Evolutionary conservation across 225 moss, liverwort and hornwort species (phyloP), one percentile per base, ranked within the genome.

Genomic region (Neckera pumila): DNA sequence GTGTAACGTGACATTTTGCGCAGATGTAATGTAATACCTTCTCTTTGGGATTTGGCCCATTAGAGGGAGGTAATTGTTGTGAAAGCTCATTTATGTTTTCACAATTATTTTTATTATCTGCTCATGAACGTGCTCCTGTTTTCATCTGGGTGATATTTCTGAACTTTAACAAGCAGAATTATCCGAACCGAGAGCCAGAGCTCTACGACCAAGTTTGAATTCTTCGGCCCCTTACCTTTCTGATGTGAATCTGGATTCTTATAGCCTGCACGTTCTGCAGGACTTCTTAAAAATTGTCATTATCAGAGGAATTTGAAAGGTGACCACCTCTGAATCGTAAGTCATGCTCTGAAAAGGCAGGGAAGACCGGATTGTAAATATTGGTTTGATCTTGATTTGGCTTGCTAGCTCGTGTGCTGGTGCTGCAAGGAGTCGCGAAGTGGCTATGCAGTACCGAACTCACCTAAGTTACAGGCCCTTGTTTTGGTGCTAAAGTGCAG

Each of bases 1-100:
- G 79, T 92, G 91, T 88, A 92, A 89, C 85, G 61, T 86, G 85
- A 93, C 65, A 80, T 86, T 86, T 83, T 90, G 70, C 72, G 88
- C 87, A 93, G 89, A 47, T 47, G 56, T 79, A 87, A 79, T 87
- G 90, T 69, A 89, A 57, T 63, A 84, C 58, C 73, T 87, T 83
- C 76, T 86, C 85, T 82, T 62, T 80, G 89, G 89, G 79, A 76
- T 91, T 90, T 90, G 82, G 57, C 88, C 88, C 90, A 79, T 38
- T 66, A 85, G 78, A 76, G 85, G 49, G 63, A 79, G 71, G 76
- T 43, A 51, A 25, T 49, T 83, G 67, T 89, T 79, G 69, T 67
- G 79, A 83, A 83, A 88, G 54, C 54, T 92, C 42, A 89, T 72
- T 77, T 71, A 33, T 64, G 77, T 25, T 36, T 36, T 61, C 38